Evolutionary conservation across 352 stramenopile species (phyloP), one percentile per base, ranked within the genome.

Genomic region (Thalassiosira hispida): DNA sequence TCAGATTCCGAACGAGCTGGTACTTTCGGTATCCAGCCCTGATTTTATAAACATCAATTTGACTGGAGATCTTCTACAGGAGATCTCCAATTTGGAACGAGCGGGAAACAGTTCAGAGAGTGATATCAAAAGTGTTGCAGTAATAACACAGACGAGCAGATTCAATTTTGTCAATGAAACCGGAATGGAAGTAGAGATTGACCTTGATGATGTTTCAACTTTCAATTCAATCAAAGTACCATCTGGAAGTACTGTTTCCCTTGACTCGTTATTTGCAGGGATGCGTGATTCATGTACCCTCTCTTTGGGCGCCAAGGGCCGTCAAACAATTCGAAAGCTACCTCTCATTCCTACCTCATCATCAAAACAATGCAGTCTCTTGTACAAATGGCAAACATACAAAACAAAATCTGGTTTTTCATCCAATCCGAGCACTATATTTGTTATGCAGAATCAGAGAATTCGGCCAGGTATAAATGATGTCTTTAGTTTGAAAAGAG

Each of bases 381-480:
- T 69, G n/a, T 72, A 70, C 33, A 73, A 70, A 61, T 80, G 72
- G 72, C 29, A 61, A 29, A 42, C 56, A 53, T 53, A 42, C 27
- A 60, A 49, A 16, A 40, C 14, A 14, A 46, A 33, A 11, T 9
- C 7, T 18, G 33, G n/a, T 20, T 31, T 35, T 67, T 29, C 20
- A 47, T 65, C 56, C 4, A 7, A 56, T 40, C 14, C 55, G 18
- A 42, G 29, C 20, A 23, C 46, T 27, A 68, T 18, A 33, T 92
- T 73, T 56, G 91, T 89, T 23, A 88, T 91, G 69, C 74, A 92
- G 74, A 91, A 92, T 80, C 73, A 94, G 66, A 73, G 88, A 46
- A 73, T 94, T 29, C 42, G 73, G 29, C 78, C 75, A 29, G 83
- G 51, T 52, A 74, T 84, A 12, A 46, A 33, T 64, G 85, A 91